Conservation (phyloP, 1,284 basidiomycete genomes). For the Prillingera fragicola region DNA sequence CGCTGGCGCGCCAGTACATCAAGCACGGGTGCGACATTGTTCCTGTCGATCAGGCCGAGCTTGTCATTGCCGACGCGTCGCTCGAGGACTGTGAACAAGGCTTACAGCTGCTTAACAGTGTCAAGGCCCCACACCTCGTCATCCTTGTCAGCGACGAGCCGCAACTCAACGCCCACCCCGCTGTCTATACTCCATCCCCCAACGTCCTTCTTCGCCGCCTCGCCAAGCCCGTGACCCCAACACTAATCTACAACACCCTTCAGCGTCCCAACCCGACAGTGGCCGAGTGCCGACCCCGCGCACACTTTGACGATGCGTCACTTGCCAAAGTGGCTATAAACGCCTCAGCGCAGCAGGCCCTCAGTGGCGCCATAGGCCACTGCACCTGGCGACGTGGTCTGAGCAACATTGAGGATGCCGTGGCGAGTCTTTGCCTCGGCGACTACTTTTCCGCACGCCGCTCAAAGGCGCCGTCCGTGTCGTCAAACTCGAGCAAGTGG, state of each 20-base stretch:
- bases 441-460: conserved; percentile 36
- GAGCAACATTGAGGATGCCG: conserved; percentile 34
- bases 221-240: conserved; percentile 34
- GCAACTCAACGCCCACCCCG: background rate
- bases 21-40: conserved; percentile 34
- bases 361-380: too few species aligned
- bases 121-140: conserved; percentile 27
- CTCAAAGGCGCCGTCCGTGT: background rate
- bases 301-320: conserved; percentile 8
- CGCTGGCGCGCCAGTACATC: conserved; percentile 27
- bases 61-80: conserved; percentile 31
- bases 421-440: conserved; percentile 35
- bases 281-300: conserved; percentile 2
- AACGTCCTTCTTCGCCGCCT: conserved; percentile 22
- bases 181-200: background rate
- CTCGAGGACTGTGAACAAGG: conserved; percentile 20
- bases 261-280: background rate
- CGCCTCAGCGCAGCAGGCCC: too few species aligned
- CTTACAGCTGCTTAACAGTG: conserved; percentile 12
- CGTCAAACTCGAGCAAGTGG: background rate
- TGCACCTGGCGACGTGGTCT: too few species aligned
- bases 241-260: conserved; percentile 30
- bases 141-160: conserved; percentile 29
- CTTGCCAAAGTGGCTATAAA: too few species aligned
- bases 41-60: conserved; percentile 26